Conservation (phyloP, 768 basidiomycete species). For the Rhizopogon vesiculosus region DNA sequence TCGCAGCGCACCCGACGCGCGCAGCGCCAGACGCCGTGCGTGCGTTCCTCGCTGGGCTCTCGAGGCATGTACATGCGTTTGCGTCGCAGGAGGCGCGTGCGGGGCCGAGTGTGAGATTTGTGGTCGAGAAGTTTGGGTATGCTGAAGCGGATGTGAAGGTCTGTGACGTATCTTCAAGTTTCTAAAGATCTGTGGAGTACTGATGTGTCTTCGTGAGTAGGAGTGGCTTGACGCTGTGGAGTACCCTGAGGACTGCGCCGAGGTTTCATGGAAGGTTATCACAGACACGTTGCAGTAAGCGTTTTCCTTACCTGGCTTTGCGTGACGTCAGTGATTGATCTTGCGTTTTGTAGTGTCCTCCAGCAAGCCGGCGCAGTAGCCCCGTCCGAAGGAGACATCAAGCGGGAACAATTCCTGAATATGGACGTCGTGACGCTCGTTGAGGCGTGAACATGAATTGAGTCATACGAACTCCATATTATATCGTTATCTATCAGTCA, state of each 20-base stretch:
- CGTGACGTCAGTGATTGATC: conserved; percentile 2
- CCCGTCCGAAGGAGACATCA: conserved; percentile 47
- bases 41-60: conserved; percentile 60
- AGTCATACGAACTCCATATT: too few species aligned
- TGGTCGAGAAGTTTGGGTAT: conserved; percentile 77
- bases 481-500: background rate
- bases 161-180: background rate
- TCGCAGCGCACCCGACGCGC: conserved; percentile 78
- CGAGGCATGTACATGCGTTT: conserved; percentile 64
- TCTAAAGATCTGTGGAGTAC: background rate
- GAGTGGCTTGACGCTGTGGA: conserved; percentile 80
- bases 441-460: conserved; percentile 18
- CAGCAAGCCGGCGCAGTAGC: conserved; percentile 72
- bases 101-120: conserved; percentile 64
- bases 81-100: conserved; percentile 52
- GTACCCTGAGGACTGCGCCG: conserved; percentile 64
- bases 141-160: conserved; percentile 78
- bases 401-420: conserved; percentile 54
- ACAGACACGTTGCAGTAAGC: conserved; percentile 61
- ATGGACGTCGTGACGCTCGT: conserved; percentile 45
- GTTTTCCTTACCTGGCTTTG: background rate
- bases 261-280: conserved; percentile 63
- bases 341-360: conserved; percentile 46
- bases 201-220: conserved; percentile 29
- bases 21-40: conserved; percentile 45